A percentile compares a stretch with the other conserved stretches of the same genome.
Conservation (phyloP, 2,329 filamentous ascomycete species). For the Aspergillus sp. region DNA sequence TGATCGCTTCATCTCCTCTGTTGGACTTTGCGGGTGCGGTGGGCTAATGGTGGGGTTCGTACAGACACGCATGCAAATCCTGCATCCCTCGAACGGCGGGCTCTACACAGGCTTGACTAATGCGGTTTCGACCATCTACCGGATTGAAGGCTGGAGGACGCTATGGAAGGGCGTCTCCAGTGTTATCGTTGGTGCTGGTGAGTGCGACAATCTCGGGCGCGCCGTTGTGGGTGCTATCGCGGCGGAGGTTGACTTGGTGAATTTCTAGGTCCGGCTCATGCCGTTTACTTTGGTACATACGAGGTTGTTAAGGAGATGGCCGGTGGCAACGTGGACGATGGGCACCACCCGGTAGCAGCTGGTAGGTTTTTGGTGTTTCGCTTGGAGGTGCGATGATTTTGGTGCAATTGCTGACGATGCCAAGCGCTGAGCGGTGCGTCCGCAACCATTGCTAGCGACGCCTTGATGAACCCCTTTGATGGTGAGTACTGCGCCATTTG, state of each 20-base stretch:
- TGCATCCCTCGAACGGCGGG: conserved; percentile 77
- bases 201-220: conserved; percentile 29
- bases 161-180: conserved; percentile 97
- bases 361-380: conserved; percentile 56
- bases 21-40: not conserved
- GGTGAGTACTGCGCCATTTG: conserved; percentile 57
- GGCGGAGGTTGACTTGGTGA: conserved; percentile 10
- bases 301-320: conserved; percentile 95
- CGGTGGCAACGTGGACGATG: conserved; percentile 80
- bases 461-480: conserved; percentile 99
- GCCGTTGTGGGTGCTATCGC: not conserved
- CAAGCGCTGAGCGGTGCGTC: conserved; percentile 88
- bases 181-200: conserved; percentile 92
- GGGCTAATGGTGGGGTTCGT: conserved; percentile 10
- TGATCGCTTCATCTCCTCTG: not conserved
- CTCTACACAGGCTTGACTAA: conserved; percentile 90
- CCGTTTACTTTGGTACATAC: conserved; percentile 97
- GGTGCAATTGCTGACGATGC: conserved; percentile 36
- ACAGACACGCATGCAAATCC: conserved; percentile 96
- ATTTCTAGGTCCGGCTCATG: conserved; percentile 81
- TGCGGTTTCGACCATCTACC: conserved; percentile 88
- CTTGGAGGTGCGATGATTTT: not conserved
- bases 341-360: conserved; percentile 90
- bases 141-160: conserved; percentile 83
- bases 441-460: conserved; percentile 95